These are phyloP conservation scores for Penicillium aurantiogriseum DNA, from an alignment of 2,329 filamentous ascomycete genomes.

Conservation along the genomic window DNA sequence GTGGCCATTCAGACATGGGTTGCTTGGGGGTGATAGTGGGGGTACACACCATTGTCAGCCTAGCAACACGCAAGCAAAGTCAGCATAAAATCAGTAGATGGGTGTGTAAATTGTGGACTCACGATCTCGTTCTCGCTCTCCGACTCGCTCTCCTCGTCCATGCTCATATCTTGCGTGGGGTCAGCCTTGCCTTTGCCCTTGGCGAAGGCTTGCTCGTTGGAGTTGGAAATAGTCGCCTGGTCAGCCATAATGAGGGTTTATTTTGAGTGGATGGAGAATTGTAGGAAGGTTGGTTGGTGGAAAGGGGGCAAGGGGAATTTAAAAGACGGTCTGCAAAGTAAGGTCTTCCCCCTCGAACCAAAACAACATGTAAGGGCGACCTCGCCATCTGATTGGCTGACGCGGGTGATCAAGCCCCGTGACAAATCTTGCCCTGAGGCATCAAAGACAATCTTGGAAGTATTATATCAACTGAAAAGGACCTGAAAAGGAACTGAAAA, in stretches of 20 bases:
- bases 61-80: conserved; percentile 14
- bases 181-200: conserved; percentile 85
- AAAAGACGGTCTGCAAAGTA: conserved; percentile 28
- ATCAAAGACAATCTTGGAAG: neutral
- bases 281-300: conserved; percentile 22
- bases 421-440: conserved; percentile 20
- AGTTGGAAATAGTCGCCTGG: conserved; percentile 35
- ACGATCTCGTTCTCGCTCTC: conserved; percentile 57
- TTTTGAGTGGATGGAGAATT: conserved; percentile 10
- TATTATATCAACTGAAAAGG: neutral
- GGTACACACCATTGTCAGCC: conserved; percentile 26
- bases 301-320: conserved; percentile 14
- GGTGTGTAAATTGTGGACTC: conserved; percentile 13
- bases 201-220: conserved; percentile 49
- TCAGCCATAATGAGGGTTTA: conserved; percentile 35
- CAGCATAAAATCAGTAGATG: neutral
- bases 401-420: conserved; percentile 10
- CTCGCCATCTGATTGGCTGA: conserved; percentile 21
- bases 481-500: neutral
- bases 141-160: conserved; percentile 67
- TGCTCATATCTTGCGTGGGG: conserved; percentile 59
- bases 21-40: neutral
- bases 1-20: neutral
- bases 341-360: conserved; percentile 22
- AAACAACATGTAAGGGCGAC: conserved; percentile 26